These are phyloP conservation scores for Dendrobium officinale DNA, from an alignment of 106 monocot species.

Conservation along the genomic window DNA sequence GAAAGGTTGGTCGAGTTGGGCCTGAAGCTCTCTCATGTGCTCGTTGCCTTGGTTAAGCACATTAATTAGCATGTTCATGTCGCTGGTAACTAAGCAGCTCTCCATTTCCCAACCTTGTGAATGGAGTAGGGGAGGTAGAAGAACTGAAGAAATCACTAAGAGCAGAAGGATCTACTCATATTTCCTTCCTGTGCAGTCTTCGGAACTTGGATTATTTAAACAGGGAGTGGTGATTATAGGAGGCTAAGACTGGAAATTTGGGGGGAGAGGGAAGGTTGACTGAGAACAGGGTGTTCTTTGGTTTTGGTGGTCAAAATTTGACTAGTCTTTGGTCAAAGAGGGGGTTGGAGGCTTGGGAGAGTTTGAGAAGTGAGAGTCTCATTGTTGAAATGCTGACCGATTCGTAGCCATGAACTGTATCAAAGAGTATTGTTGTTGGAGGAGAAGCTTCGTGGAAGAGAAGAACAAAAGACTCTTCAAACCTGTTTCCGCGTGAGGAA, in stretches of 20 bases:
- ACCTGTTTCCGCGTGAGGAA: background rate
- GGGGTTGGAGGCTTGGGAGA: background rate
- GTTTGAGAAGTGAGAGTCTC: background rate
- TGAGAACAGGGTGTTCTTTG: background rate
- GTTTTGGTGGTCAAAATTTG: background rate
- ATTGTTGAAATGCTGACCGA: background rate
- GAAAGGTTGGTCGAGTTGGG: conserved; percentile 11
- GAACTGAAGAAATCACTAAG: background rate
- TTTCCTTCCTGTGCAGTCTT: too few species aligned
- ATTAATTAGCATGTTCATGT: background rate
- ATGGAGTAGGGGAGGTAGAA: background rate
- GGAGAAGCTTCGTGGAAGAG: background rate
- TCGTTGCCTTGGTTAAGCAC: conserved; percentile 17
- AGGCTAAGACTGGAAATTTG: background rate
- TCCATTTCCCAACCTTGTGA: background rate
- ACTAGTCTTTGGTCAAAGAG: background rate
- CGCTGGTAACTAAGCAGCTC: background rate
- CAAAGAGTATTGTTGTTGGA: background rate
- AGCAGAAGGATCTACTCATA: background rate
- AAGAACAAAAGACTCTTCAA: background rate
- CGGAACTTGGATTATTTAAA: background rate
- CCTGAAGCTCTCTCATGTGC: conserved; percentile 25
- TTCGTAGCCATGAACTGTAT: background rate
- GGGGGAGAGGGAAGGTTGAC: background rate
- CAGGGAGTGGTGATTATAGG: background rate